Evolutionary conservation across 371 early-diverging fungal species (phyloP).

Genomic region (Mortierella sp.): DNA sequence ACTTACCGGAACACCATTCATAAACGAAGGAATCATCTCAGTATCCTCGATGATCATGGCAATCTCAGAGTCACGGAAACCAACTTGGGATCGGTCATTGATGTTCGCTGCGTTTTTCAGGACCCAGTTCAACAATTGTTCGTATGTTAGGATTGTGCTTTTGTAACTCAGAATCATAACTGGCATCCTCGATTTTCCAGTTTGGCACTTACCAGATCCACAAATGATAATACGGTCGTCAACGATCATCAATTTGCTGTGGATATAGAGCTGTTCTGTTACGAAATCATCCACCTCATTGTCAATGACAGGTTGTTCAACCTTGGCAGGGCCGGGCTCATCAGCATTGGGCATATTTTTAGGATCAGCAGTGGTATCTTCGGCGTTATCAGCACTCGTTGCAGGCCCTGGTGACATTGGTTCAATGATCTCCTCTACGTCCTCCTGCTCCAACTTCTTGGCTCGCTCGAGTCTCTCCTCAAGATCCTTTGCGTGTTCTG

Average conservation of each 20-base stretch:
- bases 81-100: slow-evolving; percentile 90
- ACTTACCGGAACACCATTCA: slow-evolving; percentile 77
- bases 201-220: slow-evolving; percentile 71
- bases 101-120: slow-evolving; percentile 72
- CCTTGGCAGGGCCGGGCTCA: slow-evolving; percentile 19
- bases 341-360: slow-evolving; percentile 1
- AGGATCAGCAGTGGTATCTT: not conserved
- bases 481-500: too few species aligned
- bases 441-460: not conserved
- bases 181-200: too few species aligned
- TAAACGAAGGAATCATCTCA: slow-evolving; percentile 69
- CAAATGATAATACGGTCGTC: slow-evolving; percentile 86
- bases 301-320: slow-evolving; percentile 7
- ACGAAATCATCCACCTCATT: slow-evolving; percentile 65
- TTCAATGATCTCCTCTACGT: slow-evolving; percentile 30
- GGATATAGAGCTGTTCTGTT: slow-evolving; percentile 90
- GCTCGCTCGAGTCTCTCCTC: too few species aligned
- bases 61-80: slow-evolving; percentile 92
- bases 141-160: too few species aligned
- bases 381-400: not conserved
- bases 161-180: too few species aligned
- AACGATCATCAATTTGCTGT: slow-evolving; percentile 92
- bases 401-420: slow-evolving; percentile 14
- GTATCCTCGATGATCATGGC: slow-evolving; percentile 87
- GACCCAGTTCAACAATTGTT: too few species aligned